Base-by-base conservation (phyloP, 768 basidiomycete species). In the Trametes cubensis region DNA sequence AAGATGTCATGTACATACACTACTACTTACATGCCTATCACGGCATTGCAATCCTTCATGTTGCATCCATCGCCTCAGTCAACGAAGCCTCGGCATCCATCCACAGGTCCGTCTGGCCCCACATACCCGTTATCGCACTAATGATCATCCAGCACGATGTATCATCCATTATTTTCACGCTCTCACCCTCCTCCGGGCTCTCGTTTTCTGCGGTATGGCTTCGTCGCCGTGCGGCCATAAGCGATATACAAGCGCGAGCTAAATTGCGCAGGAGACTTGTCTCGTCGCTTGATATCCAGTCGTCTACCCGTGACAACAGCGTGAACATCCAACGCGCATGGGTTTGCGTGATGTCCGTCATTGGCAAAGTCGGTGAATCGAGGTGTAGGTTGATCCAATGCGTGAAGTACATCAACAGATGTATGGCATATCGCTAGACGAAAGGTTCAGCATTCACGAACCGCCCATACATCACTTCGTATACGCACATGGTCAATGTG, bases 91-190 rank as follows among this genome's bases (percentile, higher is more conserved):
- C 85, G 21, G 87, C 90, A 69, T 93, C 91, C 73, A 76, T 76
- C 92, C 91, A 94, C 44, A 94, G 74, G 71, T 94, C 92, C 54
- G 77, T 80, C 76, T 94, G 92, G 23, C 84, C 86, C 92, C 92
- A 94, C 3, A 87, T 72, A 20, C 81, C 83, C 25, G 82, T 80
- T 49, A 94, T 76, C 1, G 83, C 82, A 6, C 86, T 75, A 6
- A 94, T 77, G 40, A 91, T 77, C 63, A 93, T 79, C 92, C 92
- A 94, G 69, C 89, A 90, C 10, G 87, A 83, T 56, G 78, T 58
- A 42, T 76, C 77, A 45, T 70, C 67, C 69, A 79, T 77, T 71
- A 69, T 50, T 6, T 47, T 59, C 34, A 53, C 63, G 10, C 55
- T 49, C 21, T 46, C 62, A 14, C 34, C 25, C 17, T n/a, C 25